Percentiles rank a stretch among this genome's conserved stretches.
Conservation (phyloP, 495 filamentous ascomycete species). For the Penicillium waksmanii region DNA sequence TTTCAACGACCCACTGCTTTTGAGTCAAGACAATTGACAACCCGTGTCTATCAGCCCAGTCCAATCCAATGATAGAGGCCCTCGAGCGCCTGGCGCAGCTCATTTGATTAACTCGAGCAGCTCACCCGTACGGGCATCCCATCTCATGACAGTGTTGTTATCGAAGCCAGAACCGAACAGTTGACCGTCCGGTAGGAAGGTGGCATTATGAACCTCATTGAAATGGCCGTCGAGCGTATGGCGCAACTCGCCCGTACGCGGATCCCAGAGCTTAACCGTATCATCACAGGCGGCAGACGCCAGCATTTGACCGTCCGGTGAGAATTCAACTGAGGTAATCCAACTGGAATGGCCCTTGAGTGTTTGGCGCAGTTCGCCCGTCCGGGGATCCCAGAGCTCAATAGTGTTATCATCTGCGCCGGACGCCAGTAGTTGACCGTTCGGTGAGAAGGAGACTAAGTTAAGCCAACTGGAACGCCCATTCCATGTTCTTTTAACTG, state of each 20-base stretch:
- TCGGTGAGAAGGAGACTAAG: constrained; percentile 28
- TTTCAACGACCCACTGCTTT: too few species aligned
- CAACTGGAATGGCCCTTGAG: constrained; percentile 23
- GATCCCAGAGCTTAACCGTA: constrained; percentile 35
- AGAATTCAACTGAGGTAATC: constrained; percentile 28
- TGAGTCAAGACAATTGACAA: too few species aligned
- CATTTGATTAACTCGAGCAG: too few species aligned
- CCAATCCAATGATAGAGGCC: too few species aligned
- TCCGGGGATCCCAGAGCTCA: constrained; percentile 5
- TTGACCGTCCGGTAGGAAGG: constrained; percentile 22
- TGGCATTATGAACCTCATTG: not conserved
- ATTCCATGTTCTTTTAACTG: not conserved
- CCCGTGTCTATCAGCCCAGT: too few species aligned
- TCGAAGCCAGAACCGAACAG: constrained; percentile 31
- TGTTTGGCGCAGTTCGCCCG: constrained; percentile 13
- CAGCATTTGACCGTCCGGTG: constrained; percentile 22
- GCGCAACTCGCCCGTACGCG: not conserved
- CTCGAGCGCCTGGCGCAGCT: too few species aligned
- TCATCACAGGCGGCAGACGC: constrained; percentile 24
- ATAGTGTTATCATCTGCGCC: constrained; percentile 32
- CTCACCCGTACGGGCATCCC: constrained; percentile 20
- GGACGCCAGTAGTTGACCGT: constrained; percentile 29
- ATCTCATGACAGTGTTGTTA: constrained; percentile 36
- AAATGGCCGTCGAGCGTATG: constrained; percentile 5
- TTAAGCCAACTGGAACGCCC: constrained; percentile 5